Base-by-base conservation (phyloP, 2,329 filamentous ascomycete genomes). In the Fonsecaea monophora region DNA sequence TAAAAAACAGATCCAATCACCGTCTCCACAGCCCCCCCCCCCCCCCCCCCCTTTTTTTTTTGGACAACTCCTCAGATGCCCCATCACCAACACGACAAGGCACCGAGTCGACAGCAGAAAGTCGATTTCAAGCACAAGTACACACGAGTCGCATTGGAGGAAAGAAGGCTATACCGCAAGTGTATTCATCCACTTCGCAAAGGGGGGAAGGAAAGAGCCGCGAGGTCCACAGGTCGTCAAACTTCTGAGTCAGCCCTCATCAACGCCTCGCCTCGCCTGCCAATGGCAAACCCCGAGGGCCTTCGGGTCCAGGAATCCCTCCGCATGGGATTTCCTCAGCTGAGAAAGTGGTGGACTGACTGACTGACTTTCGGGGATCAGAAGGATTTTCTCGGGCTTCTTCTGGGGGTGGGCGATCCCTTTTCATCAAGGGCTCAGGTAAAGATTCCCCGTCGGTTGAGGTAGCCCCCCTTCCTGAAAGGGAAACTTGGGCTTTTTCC, bases 211-310 rank as follows among this genome's bases (percentile, higher is more conserved):
- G 30, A 32, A 30, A 55, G 25, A 34, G 25, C 53, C 53, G 34
- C 32, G 12, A 18, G 34, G n/a, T 55, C 45, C 45, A 50, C 45
- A 50, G 34, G 34, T n/a, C 32, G 30, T 21, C 53, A 55, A 55
- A 37, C 53, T 35, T 55, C 53, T 55, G 53, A 55, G 30, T 55
- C 53, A 55, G 53, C 53, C 53, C 53, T 55, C 53, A 30, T 55
- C 53, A 34, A n/a, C 34, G 8, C 53, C 12, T 32, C 30, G 30
- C 25, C 48, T 35, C 53, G 34, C 53, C 13, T 18, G 53, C 53
- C 34, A 55, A 55, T 55, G 21, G 53, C n/a, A n/a, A 37, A 15
- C 30, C 3, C 48, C 9, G 15, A 18, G 18, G 18, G 48, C 15
- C 15, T 53, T 37, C 13, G 34, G 6, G 12, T 3, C 8, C 18